These are phyloP conservation scores for Cudoniella acicularis DNA, from an alignment of 495 filamentous ascomycete genomes.

Conservation along the genomic window DNA sequence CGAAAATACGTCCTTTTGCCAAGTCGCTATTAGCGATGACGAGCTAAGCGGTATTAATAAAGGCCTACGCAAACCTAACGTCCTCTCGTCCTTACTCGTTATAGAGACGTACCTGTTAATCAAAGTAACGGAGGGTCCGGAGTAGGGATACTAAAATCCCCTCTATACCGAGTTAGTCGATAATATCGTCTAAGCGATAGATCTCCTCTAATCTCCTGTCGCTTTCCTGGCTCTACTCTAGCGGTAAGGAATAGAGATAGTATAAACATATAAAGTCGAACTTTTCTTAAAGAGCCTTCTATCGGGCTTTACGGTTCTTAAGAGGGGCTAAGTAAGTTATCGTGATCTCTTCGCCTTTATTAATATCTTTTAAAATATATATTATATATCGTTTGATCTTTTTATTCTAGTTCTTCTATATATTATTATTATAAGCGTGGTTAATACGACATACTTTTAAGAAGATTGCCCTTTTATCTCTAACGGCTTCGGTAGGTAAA, in stretches of 20 bases:
- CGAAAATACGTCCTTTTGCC: constrained; percentile 34
- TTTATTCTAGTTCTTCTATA: constrained; percentile 33
- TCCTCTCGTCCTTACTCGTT: constrained; percentile 22
- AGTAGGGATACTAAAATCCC: constrained; percentile 13
- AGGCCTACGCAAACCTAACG: constrained; percentile 17
- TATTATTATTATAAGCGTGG: constrained; percentile 35
- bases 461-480: constrained; percentile 25
- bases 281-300: constrained; percentile 19
- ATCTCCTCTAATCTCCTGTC: constrained; percentile 26
- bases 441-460: constrained; percentile 35
- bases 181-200: constrained; percentile 20
- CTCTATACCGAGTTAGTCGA: constrained; percentile 11
- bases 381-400: constrained; percentile 28
- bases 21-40: constrained; percentile 32
- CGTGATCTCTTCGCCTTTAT: constrained; percentile 34
- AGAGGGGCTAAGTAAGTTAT: constrained; percentile 28
- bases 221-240: constrained; percentile 25
- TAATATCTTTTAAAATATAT: constrained; percentile 31
- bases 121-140: constrained; percentile 17
- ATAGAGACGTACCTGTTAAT: constrained; percentile 21
- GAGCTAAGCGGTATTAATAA: constrained; percentile 33
- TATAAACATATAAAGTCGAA: constrained; percentile 35
- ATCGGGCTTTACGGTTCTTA: constrained; percentile 19
- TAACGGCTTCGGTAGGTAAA: constrained; percentile 22
- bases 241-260: constrained; percentile 28